phyloP scores from a whole-genome alignment of 1,284 basidiomycete genomes.

The Ceratobasidium sp. region DNA sequence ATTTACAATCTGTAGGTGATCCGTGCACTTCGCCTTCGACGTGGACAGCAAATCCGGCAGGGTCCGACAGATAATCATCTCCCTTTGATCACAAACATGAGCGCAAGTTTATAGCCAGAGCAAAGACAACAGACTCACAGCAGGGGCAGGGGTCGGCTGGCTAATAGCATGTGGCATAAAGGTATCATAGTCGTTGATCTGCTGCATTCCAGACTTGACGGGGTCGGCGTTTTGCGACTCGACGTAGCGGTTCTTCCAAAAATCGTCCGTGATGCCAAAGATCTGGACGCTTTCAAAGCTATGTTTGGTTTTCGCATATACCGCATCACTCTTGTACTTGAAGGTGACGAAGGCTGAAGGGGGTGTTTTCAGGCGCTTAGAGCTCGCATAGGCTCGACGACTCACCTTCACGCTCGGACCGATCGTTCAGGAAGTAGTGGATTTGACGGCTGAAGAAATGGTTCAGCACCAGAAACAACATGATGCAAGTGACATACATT shows the following conservation, averaged over 20 bases:
- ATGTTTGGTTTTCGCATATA: slow-evolving; percentile 38
- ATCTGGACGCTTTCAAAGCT: slow-evolving; percentile 36
- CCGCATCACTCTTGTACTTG: slow-evolving; percentile 39
- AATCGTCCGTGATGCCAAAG: slow-evolving; percentile 31
- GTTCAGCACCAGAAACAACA: not conserved
- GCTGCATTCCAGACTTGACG: slow-evolving; percentile 20
- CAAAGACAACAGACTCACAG: not conserved
- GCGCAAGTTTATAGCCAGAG: not conserved
- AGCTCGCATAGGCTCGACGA: not conserved
- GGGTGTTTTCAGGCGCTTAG: slow-evolving; percentile 5
- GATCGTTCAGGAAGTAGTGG: slow-evolving; percentile 34
- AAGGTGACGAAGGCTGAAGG: slow-evolving; percentile 29
- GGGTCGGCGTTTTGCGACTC: slow-evolving; percentile 39
- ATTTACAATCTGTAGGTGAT: slow-evolving; percentile 27
- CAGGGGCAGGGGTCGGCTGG: slow-evolving; percentile 15
- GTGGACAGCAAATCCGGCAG: slow-evolving; percentile 36
- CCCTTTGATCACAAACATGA: slow-evolving; percentile 17
- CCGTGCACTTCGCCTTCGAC: slow-evolving; percentile 38
- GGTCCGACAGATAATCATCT: slow-evolving; percentile 37
- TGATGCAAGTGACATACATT: slow-evolving; percentile 10
- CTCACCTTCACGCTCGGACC: slow-evolving; percentile 30
- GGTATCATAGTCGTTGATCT: slow-evolving; percentile 32
- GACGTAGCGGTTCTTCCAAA: slow-evolving; percentile 38
- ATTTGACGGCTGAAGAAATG: slow-evolving; percentile 17
- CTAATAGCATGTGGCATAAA: slow-evolving; percentile 34